These are phyloP conservation scores for Dionaea muscipula DNA, from an alignment of 179 eudicot genomes.

Conservation along the genomic window DNA sequence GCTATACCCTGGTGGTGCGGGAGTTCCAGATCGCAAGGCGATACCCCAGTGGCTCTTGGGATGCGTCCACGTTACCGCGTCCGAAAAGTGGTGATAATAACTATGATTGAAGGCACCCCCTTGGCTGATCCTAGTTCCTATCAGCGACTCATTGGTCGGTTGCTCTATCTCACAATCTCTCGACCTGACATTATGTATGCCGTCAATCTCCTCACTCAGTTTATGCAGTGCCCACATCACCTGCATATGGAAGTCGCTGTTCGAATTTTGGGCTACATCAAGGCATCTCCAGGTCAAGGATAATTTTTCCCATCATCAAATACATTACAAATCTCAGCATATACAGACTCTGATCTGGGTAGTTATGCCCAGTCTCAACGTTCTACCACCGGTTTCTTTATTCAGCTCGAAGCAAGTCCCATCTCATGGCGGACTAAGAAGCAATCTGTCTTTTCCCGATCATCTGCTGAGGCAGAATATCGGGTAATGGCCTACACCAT, in stretches of 20 bases:
- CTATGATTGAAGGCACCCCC: background rate
- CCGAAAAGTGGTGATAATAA: too few relatives aligned
- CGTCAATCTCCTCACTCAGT: background rate
- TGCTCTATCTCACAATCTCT: background rate
- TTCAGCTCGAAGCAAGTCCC: background rate
- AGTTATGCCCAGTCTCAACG: background rate
- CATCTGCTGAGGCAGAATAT: too few relatives aligned
- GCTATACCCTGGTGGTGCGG: too few relatives aligned
- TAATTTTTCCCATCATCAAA: background rate
- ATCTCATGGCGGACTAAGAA: background rate
- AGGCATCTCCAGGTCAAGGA: background rate
- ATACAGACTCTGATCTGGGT: background rate
- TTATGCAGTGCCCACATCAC: background rate
- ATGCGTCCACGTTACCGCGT: too few relatives aligned
- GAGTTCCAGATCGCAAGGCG: too few relatives aligned
- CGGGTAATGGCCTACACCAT: too few relatives aligned
- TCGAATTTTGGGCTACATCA: background rate
- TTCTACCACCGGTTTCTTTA: background rate
- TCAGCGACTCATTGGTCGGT: background rate
- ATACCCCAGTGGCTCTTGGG: too few relatives aligned
- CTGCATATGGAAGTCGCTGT: background rate
- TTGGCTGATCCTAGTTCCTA: background rate
- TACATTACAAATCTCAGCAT: background rate
- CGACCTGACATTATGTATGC: background rate
- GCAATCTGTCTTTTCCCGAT: too few relatives aligned